Conservation (phyloP, 768 basidiomycete genomes). For the Pholiota conissans region DNA sequence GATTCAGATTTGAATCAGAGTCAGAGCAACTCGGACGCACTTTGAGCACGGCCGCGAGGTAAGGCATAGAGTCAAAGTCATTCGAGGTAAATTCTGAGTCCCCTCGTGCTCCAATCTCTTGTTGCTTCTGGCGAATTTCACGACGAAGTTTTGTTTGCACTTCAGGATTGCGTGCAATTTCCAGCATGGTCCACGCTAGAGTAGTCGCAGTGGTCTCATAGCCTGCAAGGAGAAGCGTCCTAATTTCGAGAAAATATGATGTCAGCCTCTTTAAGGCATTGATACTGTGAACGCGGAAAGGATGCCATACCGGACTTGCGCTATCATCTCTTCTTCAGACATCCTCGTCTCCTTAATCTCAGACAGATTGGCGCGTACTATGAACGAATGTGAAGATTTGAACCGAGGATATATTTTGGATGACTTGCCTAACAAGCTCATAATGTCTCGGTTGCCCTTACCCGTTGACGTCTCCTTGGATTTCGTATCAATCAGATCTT, state of each 20-base stretch:
- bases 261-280: not conserved
- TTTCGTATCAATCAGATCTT: slow-evolving; percentile 36
- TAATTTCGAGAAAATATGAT: slow-evolving; percentile 34
- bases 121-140: slow-evolving; percentile 50
- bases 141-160: slow-evolving; percentile 60
- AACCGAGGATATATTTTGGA: not conserved
- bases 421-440: slow-evolving; percentile 41
- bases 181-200: slow-evolving; percentile 60
- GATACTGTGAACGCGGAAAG: not conserved
- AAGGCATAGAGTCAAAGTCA: slow-evolving; percentile 54
- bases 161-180: slow-evolving; percentile 57
- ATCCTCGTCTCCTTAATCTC: slow-evolving; percentile 41
- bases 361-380: slow-evolving; percentile 54
- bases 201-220: slow-evolving; percentile 65
- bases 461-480: slow-evolving; percentile 30
- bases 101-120: slow-evolving; percentile 34
- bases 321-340: slow-evolving; percentile 46
- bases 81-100: slow-evolving; percentile 35
- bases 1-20: too few relatives aligned
- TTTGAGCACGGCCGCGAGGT: slow-evolving; percentile 45
- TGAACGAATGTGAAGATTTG: not conserved
- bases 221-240: slow-evolving; percentile 51
- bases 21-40: slow-evolving; percentile 21
- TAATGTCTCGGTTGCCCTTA: slow-evolving; percentile 36
- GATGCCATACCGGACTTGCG: slow-evolving; percentile 47